Evolutionary conservation across 306 rosid genomes (phyloP), one percentile per base, ranked within the genome.

Genomic region (Citrullus mucosospermus): DNA sequence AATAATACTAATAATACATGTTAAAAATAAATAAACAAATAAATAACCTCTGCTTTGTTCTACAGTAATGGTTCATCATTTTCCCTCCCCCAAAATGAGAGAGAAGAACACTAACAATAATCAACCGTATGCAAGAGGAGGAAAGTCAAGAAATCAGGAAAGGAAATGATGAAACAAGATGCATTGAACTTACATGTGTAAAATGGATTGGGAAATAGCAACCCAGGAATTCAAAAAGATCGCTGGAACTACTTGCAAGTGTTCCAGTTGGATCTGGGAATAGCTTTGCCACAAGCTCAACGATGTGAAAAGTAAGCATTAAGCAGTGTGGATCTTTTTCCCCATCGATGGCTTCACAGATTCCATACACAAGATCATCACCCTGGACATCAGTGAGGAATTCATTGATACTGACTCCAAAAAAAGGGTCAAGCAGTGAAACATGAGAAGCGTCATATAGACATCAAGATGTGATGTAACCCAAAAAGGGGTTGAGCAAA

Each of bases 311-410:
- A 75, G 91, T 85, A 32, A 86, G 79, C 89, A 89, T 70, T 83
- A 95, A 84, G 86, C 99, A 95, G 72, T 87, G 92, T 63, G 97
- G 99, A 89, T 95, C 98, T 85, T 85, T 95, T 82, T 95, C 99
- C 77, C 88, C 81, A 79, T 95, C 99, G 69, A 92, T 66, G 62
- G 96, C 93, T 91, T 85, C 97, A 85, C 93, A 95, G 85, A 89
- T 85, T 79, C 90, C 93, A 86, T 78, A 87, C 43, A 92, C 74
- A 84, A 92, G 92, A 56, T 67, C 85, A 69, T 89, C 99, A 80
- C 88, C 99, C 97, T 95, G 79, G 78, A 87, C 54, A 77, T 86
- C 78, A 86, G 77, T 77, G 72, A 62, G 83, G 59, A 81, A 79
- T 6, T 71, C 11, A 81, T 77, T 75, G 51, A 63, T 36, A 34